Evolutionary conservation across 345 rosid genomes (phyloP).

Genomic region (Noccaea bulbosa): DNA sequence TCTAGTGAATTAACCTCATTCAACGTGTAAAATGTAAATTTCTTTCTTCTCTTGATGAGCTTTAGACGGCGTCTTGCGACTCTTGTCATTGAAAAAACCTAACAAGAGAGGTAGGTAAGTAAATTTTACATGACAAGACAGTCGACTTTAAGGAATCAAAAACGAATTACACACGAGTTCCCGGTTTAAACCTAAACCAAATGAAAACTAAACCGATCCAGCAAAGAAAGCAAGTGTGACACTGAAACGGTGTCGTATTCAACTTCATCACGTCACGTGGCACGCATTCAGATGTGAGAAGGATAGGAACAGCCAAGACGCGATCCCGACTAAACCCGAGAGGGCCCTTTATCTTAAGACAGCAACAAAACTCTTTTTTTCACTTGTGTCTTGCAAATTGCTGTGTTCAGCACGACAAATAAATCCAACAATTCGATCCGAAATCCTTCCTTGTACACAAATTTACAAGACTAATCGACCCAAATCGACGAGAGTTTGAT

Average conservation of each 20-base stretch:
- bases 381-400: background rate
- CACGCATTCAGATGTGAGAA: conserved; percentile 19
- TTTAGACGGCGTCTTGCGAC: too few species aligned
- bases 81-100: too few species aligned
- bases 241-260: background rate
- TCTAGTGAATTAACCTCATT: too few species aligned
- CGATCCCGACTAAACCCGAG: background rate
- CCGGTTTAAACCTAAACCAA: background rate
- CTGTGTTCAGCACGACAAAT: background rate
- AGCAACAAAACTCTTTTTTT: background rate
- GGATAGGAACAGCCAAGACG: background rate
- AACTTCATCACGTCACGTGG: conserved; percentile 10
- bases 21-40: too few species aligned
- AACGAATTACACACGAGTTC: background rate
- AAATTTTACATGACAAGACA: background rate
- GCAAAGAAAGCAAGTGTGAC: background rate
- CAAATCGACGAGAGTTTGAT: conserved; percentile 6
- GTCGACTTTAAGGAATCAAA: background rate
- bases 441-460: background rate
- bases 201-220: too few species aligned
- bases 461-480: background rate
- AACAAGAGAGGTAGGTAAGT: too few species aligned
- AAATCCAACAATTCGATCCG: conserved; percentile 1
- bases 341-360: background rate
- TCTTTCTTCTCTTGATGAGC: too few species aligned